Percentiles rank a stretch among this genome's conserved stretches.
These are phyloP conservation scores for Paragyromitra xinjiangensis DNA, from an alignment of 495 filamentous ascomycete species.

Conservation along the genomic window DNA sequence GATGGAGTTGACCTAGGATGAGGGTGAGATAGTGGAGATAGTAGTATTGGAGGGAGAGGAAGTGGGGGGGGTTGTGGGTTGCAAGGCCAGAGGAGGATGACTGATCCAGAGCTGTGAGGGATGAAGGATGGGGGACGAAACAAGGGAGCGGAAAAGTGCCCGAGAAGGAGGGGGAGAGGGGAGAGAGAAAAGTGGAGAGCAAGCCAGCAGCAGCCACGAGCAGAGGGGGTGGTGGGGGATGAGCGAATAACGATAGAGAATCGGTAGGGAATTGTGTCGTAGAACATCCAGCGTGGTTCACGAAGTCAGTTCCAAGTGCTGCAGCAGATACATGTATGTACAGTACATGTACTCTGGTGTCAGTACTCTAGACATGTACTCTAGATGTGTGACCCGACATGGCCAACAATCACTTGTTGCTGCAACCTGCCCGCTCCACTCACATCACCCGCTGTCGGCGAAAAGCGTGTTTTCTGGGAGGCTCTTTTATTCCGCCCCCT, in stretches of 20 bases:
- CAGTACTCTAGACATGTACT: not conserved
- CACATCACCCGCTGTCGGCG: constrained; percentile 23
- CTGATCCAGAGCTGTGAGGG: constrained; percentile 26
- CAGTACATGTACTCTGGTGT: not conserved
- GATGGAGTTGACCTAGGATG: constrained; percentile 12
- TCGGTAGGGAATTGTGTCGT: not conserved
- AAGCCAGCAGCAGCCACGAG: constrained; percentile 19
- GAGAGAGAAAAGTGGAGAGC: constrained; percentile 22
- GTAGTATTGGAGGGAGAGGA: not conserved
- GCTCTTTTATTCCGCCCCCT: constrained; percentile 7
- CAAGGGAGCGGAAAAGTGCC: constrained; percentile 6
- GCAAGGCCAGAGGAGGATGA: constrained; percentile 25
- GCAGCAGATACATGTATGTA: not conserved
- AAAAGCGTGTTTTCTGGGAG: constrained; percentile 18
- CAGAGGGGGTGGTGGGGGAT: not conserved
- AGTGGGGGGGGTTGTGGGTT: not conserved
- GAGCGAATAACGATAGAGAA: not conserved
- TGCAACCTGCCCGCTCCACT: constrained; percentile 29
- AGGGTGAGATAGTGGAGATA: not conserved
- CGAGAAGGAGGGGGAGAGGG: constrained; percentile 23
- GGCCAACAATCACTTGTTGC: constrained; percentile 29
- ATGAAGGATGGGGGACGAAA: constrained; percentile 1
- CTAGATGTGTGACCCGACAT: constrained; percentile 12
- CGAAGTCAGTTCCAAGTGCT: constrained; percentile 14
- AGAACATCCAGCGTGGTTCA: constrained; percentile 13